Evolutionary conservation across 2,329 filamentous ascomycete genomes (phyloP).

Genomic region (Fusarium sp.): DNA sequence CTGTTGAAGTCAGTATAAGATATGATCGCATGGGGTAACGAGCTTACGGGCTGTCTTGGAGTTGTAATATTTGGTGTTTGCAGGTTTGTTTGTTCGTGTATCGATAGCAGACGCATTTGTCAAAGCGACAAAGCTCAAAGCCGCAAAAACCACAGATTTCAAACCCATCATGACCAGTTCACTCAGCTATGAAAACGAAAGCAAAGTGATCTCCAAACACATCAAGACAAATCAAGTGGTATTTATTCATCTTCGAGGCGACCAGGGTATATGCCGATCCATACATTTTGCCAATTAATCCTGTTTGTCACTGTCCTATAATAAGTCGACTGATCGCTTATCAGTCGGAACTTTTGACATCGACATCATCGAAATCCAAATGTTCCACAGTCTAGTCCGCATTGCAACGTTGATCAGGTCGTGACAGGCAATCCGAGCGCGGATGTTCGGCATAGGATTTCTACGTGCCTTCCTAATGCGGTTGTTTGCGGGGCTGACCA

Average conservation of each 20-base stretch:
- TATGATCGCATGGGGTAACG: no score
- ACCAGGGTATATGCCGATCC: background rate
- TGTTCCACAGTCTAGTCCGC: background rate
- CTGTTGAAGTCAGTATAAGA: background rate
- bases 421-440: slow-evolving; percentile 7
- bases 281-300: background rate
- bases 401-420: background rate
- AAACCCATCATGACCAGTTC: background rate
- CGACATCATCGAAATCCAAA: background rate
- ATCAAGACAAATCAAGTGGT: background rate
- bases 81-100: background rate
- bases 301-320: background rate
- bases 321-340: background rate
- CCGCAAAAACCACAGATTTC: background rate
- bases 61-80: slow-evolving; percentile 15
- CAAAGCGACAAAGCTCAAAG: slow-evolving; percentile 2
- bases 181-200: no score
- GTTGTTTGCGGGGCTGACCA: slow-evolving; percentile 21
- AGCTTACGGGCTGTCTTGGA: slow-evolving; percentile 11
- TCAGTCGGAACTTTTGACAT: slow-evolving; percentile 15
- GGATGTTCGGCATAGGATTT: slow-evolving; percentile 32
- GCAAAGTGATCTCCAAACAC: no score
- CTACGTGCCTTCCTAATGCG: slow-evolving; percentile 30
- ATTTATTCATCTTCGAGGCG: background rate
- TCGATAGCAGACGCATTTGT: slow-evolving; percentile 9